These are phyloP conservation scores for Populus davidiana DNA, from an alignment of 345 rosid species.

Conservation along the genomic window DNA sequence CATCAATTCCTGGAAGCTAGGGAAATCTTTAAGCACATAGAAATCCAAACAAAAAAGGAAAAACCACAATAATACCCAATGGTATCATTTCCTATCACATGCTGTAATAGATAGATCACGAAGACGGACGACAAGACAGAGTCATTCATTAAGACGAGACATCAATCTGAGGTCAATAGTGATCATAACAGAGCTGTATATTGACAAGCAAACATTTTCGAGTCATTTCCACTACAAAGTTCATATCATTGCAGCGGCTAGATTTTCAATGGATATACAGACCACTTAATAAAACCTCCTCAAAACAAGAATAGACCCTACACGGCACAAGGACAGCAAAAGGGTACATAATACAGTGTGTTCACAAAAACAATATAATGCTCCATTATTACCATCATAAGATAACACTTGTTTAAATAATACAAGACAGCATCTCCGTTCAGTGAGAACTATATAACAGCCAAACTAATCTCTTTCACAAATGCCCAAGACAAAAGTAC, in stretches of 20 bases:
- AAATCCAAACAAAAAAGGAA: background rate
- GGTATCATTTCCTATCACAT: background rate
- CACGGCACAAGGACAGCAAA: background rate
- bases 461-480: slow-evolving; percentile 21
- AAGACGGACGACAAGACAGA: background rate
- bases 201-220: background rate
- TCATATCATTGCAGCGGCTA: background rate
- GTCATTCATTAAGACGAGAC: background rate
- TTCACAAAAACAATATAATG: slow-evolving; percentile 1
- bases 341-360: background rate
- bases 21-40: background rate
- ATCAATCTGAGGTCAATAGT: background rate
- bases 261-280: background rate
- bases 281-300: background rate
- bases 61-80: background rate
- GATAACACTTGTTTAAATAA: slow-evolving; percentile 9
- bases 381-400: slow-evolving; percentile 18
- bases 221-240: background rate
- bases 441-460: slow-evolving; percentile 24
- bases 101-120: background rate
- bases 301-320: background rate
- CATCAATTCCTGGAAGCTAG: background rate
- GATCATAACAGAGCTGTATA: background rate
- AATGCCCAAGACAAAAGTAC: slow-evolving; percentile 11
- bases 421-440: slow-evolving; percentile 16